Conservation (phyloP, 164 flowering plant genomes). For the Brasenia schreberi region DNA sequence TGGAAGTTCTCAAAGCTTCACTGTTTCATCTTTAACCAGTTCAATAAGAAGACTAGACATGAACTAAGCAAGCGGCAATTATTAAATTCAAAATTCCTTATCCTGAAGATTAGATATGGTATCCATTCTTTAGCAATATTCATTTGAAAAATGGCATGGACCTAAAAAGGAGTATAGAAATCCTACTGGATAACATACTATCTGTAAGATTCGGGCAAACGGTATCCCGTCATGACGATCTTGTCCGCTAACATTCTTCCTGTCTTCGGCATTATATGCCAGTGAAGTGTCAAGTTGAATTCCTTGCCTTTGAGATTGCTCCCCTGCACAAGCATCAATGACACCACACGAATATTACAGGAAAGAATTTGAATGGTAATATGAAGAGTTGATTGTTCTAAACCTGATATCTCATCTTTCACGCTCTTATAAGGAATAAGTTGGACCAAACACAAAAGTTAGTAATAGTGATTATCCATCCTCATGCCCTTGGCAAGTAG, state of each 20-base stretch:
- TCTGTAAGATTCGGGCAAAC: slow-evolving; percentile 13
- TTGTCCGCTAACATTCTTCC: slow-evolving; percentile 10
- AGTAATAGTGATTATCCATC: too few relatives aligned
- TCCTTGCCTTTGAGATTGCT: slow-evolving; percentile 15
- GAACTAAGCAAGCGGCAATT: neutral
- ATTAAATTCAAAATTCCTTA: neutral
- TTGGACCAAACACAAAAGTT: too few relatives aligned
- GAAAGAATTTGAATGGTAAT: too few relatives aligned
- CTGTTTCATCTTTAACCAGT: neutral
- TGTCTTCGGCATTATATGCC: slow-evolving; percentile 19
- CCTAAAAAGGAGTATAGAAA: neutral
- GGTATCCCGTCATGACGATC: slow-evolving; percentile 8
- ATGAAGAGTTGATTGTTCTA: too few relatives aligned
- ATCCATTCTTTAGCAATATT: neutral
- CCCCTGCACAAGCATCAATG: slow-evolving; percentile 10
- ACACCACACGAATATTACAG: too few relatives aligned
- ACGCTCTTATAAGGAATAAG: too few relatives aligned
- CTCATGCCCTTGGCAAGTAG: too few relatives aligned
- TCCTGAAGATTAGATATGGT: neutral
- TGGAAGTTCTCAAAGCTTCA: neutral
- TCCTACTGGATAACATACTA: neutral
- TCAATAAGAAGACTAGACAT: neutral
- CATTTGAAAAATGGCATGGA: neutral
- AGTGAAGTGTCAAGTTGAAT: slow-evolving; percentile 11
- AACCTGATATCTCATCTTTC: too few relatives aligned